phyloP scores from a whole-genome alignment of 2,329 filamentous ascomycete genomes.

The Alternaria novae-zelandiae region DNA sequence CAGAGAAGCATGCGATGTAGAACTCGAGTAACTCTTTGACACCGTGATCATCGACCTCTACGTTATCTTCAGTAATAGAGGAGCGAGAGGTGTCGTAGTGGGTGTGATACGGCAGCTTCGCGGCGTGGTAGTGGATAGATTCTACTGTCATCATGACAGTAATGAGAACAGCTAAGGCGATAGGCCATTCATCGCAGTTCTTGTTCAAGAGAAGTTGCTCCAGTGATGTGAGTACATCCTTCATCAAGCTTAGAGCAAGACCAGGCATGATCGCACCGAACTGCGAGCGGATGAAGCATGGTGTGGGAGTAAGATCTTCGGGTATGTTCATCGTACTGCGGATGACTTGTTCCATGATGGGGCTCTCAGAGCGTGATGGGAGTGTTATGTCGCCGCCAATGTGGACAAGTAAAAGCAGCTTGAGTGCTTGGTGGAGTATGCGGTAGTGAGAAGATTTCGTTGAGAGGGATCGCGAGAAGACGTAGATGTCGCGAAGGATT shows the following conservation, averaged over 20 bases:
- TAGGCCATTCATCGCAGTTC: slow-evolving; percentile 40
- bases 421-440: slow-evolving; percentile 44
- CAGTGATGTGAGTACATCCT: slow-evolving; percentile 38
- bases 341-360: slow-evolving; percentile 24
- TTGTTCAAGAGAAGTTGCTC: slow-evolving; percentile 41
- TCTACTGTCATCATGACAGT: slow-evolving; percentile 48
- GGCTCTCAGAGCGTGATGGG: slow-evolving; percentile 22
- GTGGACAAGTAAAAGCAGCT: slow-evolving; percentile 49
- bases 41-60: slow-evolving; percentile 30
- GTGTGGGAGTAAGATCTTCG: slow-evolving; percentile 30
- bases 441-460: slow-evolving; percentile 20
- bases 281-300: slow-evolving; percentile 50
- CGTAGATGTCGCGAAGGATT: slow-evolving; percentile 44
- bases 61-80: slow-evolving; percentile 8
- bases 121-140: slow-evolving; percentile 48
- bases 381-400: slow-evolving; percentile 47
- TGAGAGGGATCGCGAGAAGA: slow-evolving; percentile 35
- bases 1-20: slow-evolving; percentile 44
- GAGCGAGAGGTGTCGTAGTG: slow-evolving; percentile 3
- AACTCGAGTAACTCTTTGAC: slow-evolving; percentile 39
- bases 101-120: slow-evolving; percentile 45
- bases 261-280: slow-evolving; percentile 45
- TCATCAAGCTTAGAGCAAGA: slow-evolving; percentile 41
- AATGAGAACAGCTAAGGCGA: slow-evolving; percentile 41
- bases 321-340: slow-evolving; percentile 24